Evolutionary conservation across 768 basidiomycete species (phyloP), one percentile per base, ranked within the genome.

Genomic region (Tulasnella sp.): DNA sequence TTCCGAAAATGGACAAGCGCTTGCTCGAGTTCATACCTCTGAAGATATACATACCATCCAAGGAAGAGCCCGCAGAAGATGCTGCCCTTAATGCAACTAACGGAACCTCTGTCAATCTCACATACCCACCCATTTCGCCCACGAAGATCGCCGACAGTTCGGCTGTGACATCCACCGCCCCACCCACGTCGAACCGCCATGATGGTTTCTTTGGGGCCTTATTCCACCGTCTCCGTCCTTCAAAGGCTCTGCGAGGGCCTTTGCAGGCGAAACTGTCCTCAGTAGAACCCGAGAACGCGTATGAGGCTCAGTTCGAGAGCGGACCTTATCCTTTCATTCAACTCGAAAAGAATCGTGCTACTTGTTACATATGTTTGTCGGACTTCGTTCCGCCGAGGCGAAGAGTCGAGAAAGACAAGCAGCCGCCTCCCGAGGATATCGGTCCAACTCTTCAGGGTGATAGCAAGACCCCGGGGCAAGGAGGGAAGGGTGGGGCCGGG

Each of bases 351-450:
- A 87, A 90, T 65, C 81, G 87, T 50, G 88, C 88, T 3, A 78
- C 82, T 12, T 90, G 87, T 67, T 84, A 85, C 23, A 86, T 89
- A 53, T 90, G 88, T 66, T 70, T 90, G 62, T 75, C 84, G 76
- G 87, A 90, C 67, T 91, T 88, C 61, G 84, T 84, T 62, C 84
- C 83, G 67, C 87, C 87, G 6, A 63, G 55, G 15, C 31, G 59
- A 42, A 60, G 41, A 53, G 59, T 36, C 15, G 59, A 29, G 14
- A 21, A 27, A 23, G n/a, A n/a, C n/a, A n/a, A n/a, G n/a, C n/a
- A n/a, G n/a, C n/a, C n/a, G n/a, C n/a, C n/a, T n/a, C n/a, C n/a
- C n/a, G n/a, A n/a, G 14, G 14, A 15, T 31, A n/a, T n/a, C 14
- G 50, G 31, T 6, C 49, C 12, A 75, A 63, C 63, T 66, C 71